phyloP scores from a whole-genome alignment of 495 filamentous ascomycete genomes.

The Daldinia loculata region DNA sequence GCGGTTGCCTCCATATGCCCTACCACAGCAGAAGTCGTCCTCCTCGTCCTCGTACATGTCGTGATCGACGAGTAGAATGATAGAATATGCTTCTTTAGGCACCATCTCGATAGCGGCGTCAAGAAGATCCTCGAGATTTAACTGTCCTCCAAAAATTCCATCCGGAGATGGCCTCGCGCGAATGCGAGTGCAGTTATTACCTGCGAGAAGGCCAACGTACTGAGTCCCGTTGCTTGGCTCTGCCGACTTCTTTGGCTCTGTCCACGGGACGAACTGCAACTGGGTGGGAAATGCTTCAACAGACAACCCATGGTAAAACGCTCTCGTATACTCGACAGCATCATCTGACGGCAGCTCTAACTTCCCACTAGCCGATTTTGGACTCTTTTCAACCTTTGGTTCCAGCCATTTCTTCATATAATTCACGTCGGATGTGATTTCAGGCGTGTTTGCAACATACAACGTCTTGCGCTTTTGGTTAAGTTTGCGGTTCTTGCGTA shows the following conservation, averaged over 20 bases:
- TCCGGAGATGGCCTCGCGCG: conserved; percentile 62
- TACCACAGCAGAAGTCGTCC: conserved; percentile 72
- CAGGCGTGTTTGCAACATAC: conserved; percentile 62
- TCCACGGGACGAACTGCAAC: conserved; percentile 60
- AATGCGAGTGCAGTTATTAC: conserved; percentile 57
- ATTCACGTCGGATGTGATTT: conserved; percentile 44
- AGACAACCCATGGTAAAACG: conserved; percentile 68
- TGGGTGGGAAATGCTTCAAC: conserved; percentile 55
- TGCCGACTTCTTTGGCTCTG: conserved; percentile 37
- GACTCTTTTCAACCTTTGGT: conserved; percentile 24
- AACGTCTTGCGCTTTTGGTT: conserved; percentile 58
- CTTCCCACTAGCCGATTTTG: not conserved
- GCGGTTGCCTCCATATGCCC: conserved; percentile 70
- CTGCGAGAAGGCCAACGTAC: conserved; percentile 56
- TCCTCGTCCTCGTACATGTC: conserved; percentile 74
- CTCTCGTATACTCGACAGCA: conserved; percentile 61
- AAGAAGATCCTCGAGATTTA: conserved; percentile 71
- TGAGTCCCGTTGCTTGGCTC: conserved; percentile 14
- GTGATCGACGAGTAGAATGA: conserved; percentile 65
- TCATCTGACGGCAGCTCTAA: conserved; percentile 45
- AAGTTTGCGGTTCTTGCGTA: conserved; percentile 59
- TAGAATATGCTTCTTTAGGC: conserved; percentile 67
- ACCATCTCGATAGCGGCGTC: conserved; percentile 65
- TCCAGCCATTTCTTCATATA: conserved; percentile 52
- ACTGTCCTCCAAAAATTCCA: conserved; percentile 57